phyloP scores from a whole-genome alignment of 2,329 filamentous ascomycete genomes.

The Colletotrichum sojae region DNA sequence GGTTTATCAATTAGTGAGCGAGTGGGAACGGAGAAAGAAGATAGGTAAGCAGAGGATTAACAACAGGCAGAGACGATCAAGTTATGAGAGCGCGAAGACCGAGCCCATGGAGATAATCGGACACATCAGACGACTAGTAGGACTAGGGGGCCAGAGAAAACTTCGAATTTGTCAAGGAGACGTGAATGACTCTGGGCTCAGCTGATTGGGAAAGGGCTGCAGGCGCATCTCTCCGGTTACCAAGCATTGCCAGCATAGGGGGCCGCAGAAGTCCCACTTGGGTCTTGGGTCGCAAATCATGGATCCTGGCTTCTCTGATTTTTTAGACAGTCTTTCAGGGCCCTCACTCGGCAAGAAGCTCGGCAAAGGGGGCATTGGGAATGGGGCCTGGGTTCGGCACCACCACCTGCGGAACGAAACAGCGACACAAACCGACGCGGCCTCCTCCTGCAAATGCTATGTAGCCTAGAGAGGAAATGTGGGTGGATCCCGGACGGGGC shows the following conservation, averaged over 20 bases:
- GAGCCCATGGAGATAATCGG: constrained; percentile 11
- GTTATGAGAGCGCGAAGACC: constrained; percentile 16
- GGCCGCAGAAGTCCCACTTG: constrained; percentile 35
- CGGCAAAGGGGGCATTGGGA: constrained; percentile 12
- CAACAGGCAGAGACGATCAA: background rate
- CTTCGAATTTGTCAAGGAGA: constrained; percentile 25
- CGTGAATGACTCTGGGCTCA: constrained; percentile 34
- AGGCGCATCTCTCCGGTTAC: constrained; percentile 36
- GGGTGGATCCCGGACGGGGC: constrained; percentile 22
- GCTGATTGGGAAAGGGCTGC: constrained; percentile 29
- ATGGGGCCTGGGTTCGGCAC: constrained; percentile 13
- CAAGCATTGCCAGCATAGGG: constrained; percentile 19
- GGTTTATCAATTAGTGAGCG: constrained; percentile 29
- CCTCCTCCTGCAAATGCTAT: background rate
- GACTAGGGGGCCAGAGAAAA: background rate
- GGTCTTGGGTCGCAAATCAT: constrained; percentile 21
- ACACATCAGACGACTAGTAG: background rate
- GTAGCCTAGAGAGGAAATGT: background rate
- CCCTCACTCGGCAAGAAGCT: constrained; percentile 25
- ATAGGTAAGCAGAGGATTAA: constrained; percentile 19
- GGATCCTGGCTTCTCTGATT: constrained; percentile 7
- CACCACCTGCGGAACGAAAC: constrained; percentile 14
- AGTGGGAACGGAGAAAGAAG: constrained; percentile 3
- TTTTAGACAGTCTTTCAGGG: background rate
- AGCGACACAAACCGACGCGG: constrained; percentile 24